Evolutionary conservation across 1,139 yeast species (phyloP).

Genomic region (Yamadazyma diddensiae): DNA sequence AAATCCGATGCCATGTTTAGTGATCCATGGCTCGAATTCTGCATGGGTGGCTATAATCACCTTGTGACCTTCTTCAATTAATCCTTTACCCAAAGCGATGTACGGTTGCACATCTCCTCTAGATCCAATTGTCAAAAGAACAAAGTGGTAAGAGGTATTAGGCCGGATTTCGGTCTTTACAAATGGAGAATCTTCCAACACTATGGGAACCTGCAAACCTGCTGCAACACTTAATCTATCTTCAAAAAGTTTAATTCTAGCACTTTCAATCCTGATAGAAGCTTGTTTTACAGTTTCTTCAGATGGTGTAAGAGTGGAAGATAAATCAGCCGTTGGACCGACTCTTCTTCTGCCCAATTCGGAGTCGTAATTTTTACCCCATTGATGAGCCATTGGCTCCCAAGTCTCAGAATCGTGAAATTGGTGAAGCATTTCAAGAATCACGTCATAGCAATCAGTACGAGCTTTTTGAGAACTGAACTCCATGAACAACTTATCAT

Average conservation of each 20-base stretch:
- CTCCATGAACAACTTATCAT: constrained; percentile 73
- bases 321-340: constrained; percentile 10
- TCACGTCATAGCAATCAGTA: constrained; percentile 66
- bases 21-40: constrained; percentile 79
- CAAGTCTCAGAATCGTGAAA: constrained; percentile 27
- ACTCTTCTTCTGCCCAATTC: constrained; percentile 17
- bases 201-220: constrained; percentile 65
- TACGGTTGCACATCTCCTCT: constrained; percentile 97
- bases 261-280: constrained; percentile 33
- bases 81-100: constrained; percentile 80
- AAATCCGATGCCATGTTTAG: constrained; percentile 63
- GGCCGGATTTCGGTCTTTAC: constrained; percentile 53
- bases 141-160: constrained; percentile 53
- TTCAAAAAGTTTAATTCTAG: constrained; percentile 61
- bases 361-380: constrained; percentile 24
- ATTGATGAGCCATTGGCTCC: constrained; percentile 26
- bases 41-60: constrained; percentile 83
- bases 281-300: constrained; percentile 19
- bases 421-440: constrained; percentile 50
- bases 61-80: constrained; percentile 73
- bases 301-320: constrained; percentile 8
- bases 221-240: constrained; percentile 55
- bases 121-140: constrained; percentile 85
- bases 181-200: constrained; percentile 63
- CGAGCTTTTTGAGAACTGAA: constrained; percentile 64